Percentiles rank a stretch among this genome's conserved stretches.
Evolutionary conservation across 306 rosid genomes (phyloP).

Genomic region (Pyrus pyrifolia): DNA sequence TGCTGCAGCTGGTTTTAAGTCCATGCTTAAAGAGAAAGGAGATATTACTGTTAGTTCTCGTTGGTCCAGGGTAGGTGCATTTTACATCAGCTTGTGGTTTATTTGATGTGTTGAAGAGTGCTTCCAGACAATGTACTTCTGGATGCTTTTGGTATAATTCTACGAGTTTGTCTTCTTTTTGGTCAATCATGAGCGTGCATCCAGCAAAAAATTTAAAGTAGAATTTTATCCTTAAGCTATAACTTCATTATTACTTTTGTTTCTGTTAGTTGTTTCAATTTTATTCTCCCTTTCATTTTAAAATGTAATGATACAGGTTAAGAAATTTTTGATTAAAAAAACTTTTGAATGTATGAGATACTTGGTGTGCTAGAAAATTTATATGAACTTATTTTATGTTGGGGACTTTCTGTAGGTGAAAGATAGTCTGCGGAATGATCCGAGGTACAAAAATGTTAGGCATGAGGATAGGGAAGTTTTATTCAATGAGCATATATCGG

Average conservation of each 20-base stretch:
- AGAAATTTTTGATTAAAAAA: neutral
- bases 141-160: neutral
- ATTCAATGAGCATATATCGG: slow-evolving; percentile 74
- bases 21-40: slow-evolving; percentile 72
- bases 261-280: neutral
- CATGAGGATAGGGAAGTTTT: slow-evolving; percentile 84
- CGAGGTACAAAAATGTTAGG: slow-evolving; percentile 70
- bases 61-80: slow-evolving; percentile 80
- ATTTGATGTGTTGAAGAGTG: slow-evolving; percentile 7
- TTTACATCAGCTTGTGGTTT: slow-evolving; percentile 13
- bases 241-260: neutral
- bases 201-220: neutral
- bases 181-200: neutral
- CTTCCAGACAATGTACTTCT: neutral
- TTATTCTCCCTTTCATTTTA: neutral
- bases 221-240: neutral
- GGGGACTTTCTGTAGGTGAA: slow-evolving; percentile 55
- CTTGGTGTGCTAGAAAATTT: neutral
- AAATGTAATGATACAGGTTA: neutral
- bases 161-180: neutral
- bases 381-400: slow-evolving; percentile 17
- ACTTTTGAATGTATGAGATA: neutral
- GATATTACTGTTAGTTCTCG: slow-evolving; percentile 77
- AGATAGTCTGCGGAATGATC: slow-evolving; percentile 73
- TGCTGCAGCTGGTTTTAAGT: slow-evolving; percentile 58